These are phyloP conservation scores for Pisolithus thermaeus DNA, from an alignment of 1,284 basidiomycete genomes.

Conservation along the genomic window DNA sequence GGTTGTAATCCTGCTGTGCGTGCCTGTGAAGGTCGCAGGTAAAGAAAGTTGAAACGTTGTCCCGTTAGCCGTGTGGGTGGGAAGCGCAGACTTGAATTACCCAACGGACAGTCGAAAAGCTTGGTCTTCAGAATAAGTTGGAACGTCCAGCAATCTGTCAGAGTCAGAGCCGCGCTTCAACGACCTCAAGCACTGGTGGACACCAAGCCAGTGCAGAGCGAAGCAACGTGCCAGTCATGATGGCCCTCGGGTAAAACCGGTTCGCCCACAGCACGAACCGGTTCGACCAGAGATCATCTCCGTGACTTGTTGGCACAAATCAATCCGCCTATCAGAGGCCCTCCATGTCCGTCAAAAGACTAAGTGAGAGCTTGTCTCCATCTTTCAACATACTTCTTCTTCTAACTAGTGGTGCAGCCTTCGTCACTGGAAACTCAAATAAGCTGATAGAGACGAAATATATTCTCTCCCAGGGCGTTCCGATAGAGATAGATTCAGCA, in stretches of 20 bases:
- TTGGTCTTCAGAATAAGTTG: too few relatives aligned
- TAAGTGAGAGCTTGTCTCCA: conserved; percentile 17
- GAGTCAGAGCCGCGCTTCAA: too few relatives aligned
- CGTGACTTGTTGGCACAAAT: not conserved
- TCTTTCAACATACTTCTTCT: conserved; percentile 2
- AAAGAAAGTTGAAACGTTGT: conserved; percentile 2
- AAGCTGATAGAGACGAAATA: conserved; percentile 87
- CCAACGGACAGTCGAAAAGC: too few relatives aligned
- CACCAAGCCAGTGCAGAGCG: not conserved
- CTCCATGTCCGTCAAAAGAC: conserved; percentile 16
- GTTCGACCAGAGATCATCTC: not conserved
- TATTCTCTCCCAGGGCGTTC: conserved; percentile 58
- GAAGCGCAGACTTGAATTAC: not conserved
- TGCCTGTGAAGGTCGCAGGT: not conserved
- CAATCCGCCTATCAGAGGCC: not conserved
- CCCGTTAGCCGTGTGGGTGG: not conserved
- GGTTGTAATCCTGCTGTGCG: conserved; percentile 5
- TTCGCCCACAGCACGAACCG: not conserved
- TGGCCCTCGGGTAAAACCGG: not conserved
- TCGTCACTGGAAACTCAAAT: conserved; percentile 93
- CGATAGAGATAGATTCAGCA: conserved; percentile 62
- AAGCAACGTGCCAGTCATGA: too few relatives aligned
- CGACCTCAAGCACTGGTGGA: too few relatives aligned
- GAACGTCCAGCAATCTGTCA: too few relatives aligned
- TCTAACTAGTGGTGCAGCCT: conserved; percentile 45